These are phyloP conservation scores for Auricularia sp. DNA, from an alignment of 768 basidiomycete species.

Conservation along the genomic window DNA sequence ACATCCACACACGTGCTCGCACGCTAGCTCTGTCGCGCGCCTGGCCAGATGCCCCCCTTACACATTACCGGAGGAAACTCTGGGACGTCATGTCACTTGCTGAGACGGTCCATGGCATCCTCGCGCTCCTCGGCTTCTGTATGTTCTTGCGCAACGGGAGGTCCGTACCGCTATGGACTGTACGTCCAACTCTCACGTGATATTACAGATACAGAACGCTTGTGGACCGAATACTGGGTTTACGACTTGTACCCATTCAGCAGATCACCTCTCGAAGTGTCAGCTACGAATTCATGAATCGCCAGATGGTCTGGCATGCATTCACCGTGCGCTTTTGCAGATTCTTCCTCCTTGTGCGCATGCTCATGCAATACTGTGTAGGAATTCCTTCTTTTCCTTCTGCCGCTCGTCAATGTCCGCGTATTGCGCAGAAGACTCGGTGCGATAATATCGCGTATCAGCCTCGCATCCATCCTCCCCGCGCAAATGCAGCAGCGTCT, in stretches of 20 bases:
- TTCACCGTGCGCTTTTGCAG: constrained; percentile 63
- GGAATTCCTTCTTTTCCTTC: constrained; percentile 91
- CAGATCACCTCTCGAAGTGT: constrained; percentile 68
- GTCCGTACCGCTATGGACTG: constrained; percentile 35
- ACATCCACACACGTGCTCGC: constrained; percentile 66
- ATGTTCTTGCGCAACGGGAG: constrained; percentile 79
- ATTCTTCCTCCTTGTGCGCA: neutral
- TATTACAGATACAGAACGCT: constrained; percentile 69
- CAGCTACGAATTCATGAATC: constrained; percentile 98
- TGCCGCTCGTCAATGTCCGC: constrained; percentile 72
- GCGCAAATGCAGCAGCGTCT: constrained; percentile 9
- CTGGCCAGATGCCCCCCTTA: constrained; percentile 86
- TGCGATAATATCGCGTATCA: constrained; percentile 18
- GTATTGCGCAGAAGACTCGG: constrained; percentile 48
- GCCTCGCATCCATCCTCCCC: constrained; percentile 3
- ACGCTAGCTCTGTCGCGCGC: constrained; percentile 67
- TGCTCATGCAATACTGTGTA: constrained; percentile 20
- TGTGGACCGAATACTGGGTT: constrained; percentile 62
- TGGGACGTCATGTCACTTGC: constrained; percentile 60
- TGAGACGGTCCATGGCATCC: constrained; percentile 55
- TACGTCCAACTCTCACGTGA: neutral
- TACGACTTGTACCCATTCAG: constrained; percentile 66
- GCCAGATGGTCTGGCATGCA: constrained; percentile 98
- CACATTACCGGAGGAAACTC: constrained; percentile 57
- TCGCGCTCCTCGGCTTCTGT: constrained; percentile 66